Evolutionary conservation across 139 green algal genomes (phyloP), one percentile per base, ranked within the genome.

Genomic region (Picochlorum costavermella): DNA sequence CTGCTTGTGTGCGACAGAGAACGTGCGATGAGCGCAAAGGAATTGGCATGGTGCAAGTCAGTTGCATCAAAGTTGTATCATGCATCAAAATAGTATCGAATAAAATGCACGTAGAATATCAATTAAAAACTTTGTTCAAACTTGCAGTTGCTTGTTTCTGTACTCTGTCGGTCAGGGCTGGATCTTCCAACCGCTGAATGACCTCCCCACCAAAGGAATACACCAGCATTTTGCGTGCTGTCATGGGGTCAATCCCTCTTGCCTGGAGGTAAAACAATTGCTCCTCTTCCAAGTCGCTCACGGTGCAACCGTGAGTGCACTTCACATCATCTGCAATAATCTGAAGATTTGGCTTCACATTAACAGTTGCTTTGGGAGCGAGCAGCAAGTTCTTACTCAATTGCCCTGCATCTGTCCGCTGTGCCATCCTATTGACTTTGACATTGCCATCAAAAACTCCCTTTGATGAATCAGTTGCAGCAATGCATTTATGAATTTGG

Each of bases 271-370:
- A 99, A 65, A 99, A 99, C 11, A 99, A 75, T 82, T 97, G 82
- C n/a, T 96, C 86, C 28, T 97, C 90, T 31, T 90, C 85, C n/a
- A 99, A 83, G 72, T 99, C 94, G 14, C 71, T 87, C n/a, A 99
- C 84, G 1, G 94, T 79, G 59, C 85, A 94, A 50, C 94, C 94
- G 77, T 99, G 94, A 4, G 94, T 96, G 87, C 93, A 98, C 79
- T 95, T 95, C 14, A 99, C 94, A 74, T 99, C 92, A 70, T 99
- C 94, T 4, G 94, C 94, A 17, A 98, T 81, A 72, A 99, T 99
- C 81, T 92, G 85, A 57, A 99, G 78, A 78, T 99, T 99, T 55
- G 94, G 94, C 80, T 96, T 96, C 4, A 96, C 88, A 67, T 98
- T 96, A 50, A 98, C 87, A 29, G 90, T 97, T 6, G 91, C 94